Base-by-base conservation (phyloP, 176 grass and related monocot species). In the Canna indica region DNA sequence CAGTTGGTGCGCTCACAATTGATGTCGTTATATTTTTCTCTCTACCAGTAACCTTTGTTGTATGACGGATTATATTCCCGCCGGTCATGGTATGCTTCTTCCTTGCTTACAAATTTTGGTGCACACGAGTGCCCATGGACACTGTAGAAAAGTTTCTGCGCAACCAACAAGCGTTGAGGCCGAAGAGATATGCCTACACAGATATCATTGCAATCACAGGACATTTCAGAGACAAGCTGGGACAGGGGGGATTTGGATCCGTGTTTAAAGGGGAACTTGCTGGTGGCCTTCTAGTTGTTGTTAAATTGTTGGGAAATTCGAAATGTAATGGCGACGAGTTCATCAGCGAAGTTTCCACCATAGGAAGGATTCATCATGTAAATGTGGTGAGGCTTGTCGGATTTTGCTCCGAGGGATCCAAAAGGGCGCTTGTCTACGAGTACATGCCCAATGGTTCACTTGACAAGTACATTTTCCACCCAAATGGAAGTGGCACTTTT, bases 251-350 rank as follows among this genome's bases (percentile, higher is more conserved):
- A 9, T 71, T 46, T 71, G 68, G 68, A 42, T 47, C 32, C 15
- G 68, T 71, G 17, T 71, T 44, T n/a, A 71, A 46, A 71, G 68
- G 68, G 35, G 68, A 71, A 46, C 38, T 71, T 13, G 24, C 36
- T 16, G 28, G 38, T 48, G 68, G 68, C 0, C 41, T 71, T 24
- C 35, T 44, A 0, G 68, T 71, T 3, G 68, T 34, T 41, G 35
- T 71, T 71, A 71, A 71, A 45, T 47, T 71, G 44, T 20, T 71
- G 10, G 68, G 50, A 16, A 71, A 46, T 15, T 52, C 68, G 32
- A 71, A 25, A 13, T 28, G 32, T 2, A 46, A 71, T 48, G 35
- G 68, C 13, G 38, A 71, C 13, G 3, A 36, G 11, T 71, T 71
- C 36, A 45, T 71, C 0, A 71, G 50, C 50, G 68, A 71, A 47